Percentiles rank a stretch among this genome's conserved stretches.
Evolutionary conservation across 2,329 filamentous ascomycete species (phyloP).

Genomic region (Cladophialophora chaetospira): DNA sequence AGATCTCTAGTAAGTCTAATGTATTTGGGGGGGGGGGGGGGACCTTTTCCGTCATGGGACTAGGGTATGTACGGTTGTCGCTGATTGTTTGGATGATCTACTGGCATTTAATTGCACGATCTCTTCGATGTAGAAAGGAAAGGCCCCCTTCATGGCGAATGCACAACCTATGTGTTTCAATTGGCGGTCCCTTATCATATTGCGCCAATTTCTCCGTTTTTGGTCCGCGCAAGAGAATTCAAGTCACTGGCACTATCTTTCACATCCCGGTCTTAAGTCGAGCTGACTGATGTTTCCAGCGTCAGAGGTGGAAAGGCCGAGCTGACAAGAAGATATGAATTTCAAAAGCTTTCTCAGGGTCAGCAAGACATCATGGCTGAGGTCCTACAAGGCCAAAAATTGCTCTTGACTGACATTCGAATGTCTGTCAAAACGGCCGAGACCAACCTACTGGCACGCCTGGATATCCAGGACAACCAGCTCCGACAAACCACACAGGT

Average conservation of each 20-base stretch:
- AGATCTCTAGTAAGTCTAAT: slow-evolving; percentile 7
- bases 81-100: no score
- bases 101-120: no score
- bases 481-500: not conserved
- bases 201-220: not conserved
- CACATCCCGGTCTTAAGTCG: not conserved
- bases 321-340: not conserved
- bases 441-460: not conserved
- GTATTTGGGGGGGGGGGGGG: no score
- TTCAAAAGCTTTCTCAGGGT: slow-evolving; percentile 1
- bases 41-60: no score
- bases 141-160: no score
- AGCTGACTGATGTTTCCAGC: not conserved
- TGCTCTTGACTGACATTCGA: not conserved
- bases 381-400: not conserved
- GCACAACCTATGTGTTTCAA: no score
- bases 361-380: slow-evolving; percentile 5
- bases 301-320: not conserved
- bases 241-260: not conserved
- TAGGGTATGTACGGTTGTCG: not conserved
- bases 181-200: no score
- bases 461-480: not conserved
- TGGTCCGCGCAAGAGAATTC: not conserved
- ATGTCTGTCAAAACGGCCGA: not conserved
- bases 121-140: no score